These are phyloP conservation scores for Xylaria longipes DNA, from an alignment of 495 filamentous ascomycete genomes.

Conservation along the genomic window DNA sequence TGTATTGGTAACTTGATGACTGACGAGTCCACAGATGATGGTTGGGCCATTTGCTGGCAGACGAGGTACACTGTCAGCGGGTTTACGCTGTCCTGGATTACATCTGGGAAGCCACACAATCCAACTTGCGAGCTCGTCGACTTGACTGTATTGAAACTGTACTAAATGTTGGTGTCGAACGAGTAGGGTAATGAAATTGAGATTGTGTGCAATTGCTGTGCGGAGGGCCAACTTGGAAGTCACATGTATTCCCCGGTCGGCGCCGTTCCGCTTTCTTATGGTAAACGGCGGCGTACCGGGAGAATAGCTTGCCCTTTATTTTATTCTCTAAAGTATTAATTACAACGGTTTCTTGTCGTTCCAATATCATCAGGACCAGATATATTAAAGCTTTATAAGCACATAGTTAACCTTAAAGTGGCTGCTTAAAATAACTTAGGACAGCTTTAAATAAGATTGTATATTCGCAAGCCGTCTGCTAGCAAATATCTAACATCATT, in stretches of 20 bases:
- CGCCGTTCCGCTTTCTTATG: not conserved
- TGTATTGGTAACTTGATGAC: constrained; percentile 6
- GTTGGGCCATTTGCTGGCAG: constrained; percentile 21
- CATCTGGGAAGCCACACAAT: constrained; percentile 18
- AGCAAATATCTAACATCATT: no score
- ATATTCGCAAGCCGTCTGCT: no score
- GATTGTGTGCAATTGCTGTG: not conserved
- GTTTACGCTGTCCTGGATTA: constrained; percentile 24
- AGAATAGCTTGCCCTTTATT: not conserved
- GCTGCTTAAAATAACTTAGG: no score
- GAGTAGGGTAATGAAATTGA: not conserved
- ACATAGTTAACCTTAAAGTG: no score
- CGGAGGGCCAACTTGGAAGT: not conserved
- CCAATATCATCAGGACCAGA: no score
- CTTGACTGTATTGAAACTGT: constrained; percentile 19
- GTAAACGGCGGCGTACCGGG: not conserved
- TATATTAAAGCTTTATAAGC: no score
- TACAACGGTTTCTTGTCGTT: not conserved
- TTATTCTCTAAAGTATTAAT: not conserved
- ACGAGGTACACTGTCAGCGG: constrained; percentile 19
- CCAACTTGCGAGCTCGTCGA: constrained; percentile 20
- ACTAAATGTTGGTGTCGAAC: no score
- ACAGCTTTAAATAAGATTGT: no score
- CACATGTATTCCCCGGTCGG: not conserved
- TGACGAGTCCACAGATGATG: constrained; percentile 18